phyloP scores from a whole-genome alignment of 2,329 filamentous ascomycete species.

The Penicillium sp. region DNA sequence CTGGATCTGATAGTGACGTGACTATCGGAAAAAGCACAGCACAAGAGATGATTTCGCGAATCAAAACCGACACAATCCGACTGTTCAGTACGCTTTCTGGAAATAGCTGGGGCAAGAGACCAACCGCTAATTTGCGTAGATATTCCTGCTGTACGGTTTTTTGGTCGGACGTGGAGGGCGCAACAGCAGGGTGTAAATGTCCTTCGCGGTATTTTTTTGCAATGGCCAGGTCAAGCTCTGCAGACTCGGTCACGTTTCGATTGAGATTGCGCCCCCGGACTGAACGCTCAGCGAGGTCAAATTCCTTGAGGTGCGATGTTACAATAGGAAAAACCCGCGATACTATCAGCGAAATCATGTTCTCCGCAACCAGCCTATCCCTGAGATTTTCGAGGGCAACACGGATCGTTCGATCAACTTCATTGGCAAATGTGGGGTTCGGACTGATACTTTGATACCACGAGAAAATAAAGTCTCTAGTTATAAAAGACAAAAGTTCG shows the following conservation, averaged over 20 bases:
- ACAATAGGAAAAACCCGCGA: slow-evolving; percentile 82
- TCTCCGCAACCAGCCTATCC: slow-evolving; percentile 70
- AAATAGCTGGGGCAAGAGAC: slow-evolving; percentile 71
- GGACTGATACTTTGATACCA: slow-evolving; percentile 89
- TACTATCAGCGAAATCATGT: slow-evolving; percentile 80
- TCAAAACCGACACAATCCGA: slow-evolving; percentile 72
- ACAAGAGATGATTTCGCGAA: slow-evolving; percentile 89
- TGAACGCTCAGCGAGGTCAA: slow-evolving; percentile 82
- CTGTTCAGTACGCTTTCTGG: slow-evolving; percentile 74
- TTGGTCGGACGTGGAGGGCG: slow-evolving; percentile 77
- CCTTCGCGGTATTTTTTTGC: slow-evolving; percentile 91
- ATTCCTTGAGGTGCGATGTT: slow-evolving; percentile 84
- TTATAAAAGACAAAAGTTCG: slow-evolving; percentile 69
- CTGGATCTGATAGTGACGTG: slow-evolving; percentile 79
- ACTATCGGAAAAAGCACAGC: slow-evolving; percentile 83
- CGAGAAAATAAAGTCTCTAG: slow-evolving; percentile 79
- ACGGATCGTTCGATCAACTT: slow-evolving; percentile 79
- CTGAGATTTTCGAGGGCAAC: slow-evolving; percentile 68
- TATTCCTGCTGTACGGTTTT: slow-evolving; percentile 87
- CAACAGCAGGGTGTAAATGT: slow-evolving; percentile 81
- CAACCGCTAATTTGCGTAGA: slow-evolving; percentile 70
- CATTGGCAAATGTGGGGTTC: slow-evolving; percentile 75
- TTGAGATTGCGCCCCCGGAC: slow-evolving; percentile 87
- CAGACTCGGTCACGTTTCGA: slow-evolving; percentile 87
- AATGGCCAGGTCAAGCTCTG: slow-evolving; percentile 92